Percentiles rank a stretch among this genome's conserved stretches.
These are phyloP conservation scores for Saposhnikovia divaricata DNA, from an alignment of 129 eudicot genomes.

Conservation along the genomic window DNA sequence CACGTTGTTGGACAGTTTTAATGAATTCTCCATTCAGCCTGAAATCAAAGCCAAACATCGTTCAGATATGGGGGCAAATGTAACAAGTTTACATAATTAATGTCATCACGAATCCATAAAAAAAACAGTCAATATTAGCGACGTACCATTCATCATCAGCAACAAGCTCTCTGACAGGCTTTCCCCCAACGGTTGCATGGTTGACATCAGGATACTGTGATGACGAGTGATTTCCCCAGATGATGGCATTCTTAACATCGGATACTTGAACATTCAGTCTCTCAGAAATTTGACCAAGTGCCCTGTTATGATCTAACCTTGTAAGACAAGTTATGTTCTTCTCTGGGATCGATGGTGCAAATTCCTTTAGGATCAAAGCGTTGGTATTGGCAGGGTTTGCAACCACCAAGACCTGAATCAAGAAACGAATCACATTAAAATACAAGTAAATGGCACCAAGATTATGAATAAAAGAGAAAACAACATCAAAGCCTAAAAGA, in stretches of 20 bases:
- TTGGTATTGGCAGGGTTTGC: conserved; percentile 99
- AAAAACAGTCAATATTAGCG: background rate
- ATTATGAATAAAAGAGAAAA: no score
- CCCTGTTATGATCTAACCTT: conserved; percentile 97
- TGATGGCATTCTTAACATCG: conserved; percentile 89
- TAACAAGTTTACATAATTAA: background rate
- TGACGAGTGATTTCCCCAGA: conserved; percentile 99
- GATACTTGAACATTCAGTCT: conserved; percentile 76
- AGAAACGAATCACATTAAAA: background rate
- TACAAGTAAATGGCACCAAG: no score
- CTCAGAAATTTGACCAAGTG: conserved; percentile 96
- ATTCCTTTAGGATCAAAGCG: conserved; percentile 92
- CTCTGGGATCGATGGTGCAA: conserved; percentile 96
- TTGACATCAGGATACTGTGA: conserved; percentile 98
- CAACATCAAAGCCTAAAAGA: background rate
- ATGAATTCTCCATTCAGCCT: conserved; percentile 94
- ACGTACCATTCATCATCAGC: conserved; percentile 83
- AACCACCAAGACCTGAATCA: conserved; percentile 81
- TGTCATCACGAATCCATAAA: background rate
- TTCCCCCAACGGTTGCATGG: conserved; percentile 92
- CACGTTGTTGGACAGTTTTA: conserved; percentile 91
- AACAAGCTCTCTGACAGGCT: conserved; percentile 71
- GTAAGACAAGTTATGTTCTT: conserved; percentile 90
- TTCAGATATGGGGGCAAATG: background rate
- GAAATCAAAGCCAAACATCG: background rate